Conservation (phyloP, 2,329 filamentous ascomycete species). For the Macrophomina tecta region DNA sequence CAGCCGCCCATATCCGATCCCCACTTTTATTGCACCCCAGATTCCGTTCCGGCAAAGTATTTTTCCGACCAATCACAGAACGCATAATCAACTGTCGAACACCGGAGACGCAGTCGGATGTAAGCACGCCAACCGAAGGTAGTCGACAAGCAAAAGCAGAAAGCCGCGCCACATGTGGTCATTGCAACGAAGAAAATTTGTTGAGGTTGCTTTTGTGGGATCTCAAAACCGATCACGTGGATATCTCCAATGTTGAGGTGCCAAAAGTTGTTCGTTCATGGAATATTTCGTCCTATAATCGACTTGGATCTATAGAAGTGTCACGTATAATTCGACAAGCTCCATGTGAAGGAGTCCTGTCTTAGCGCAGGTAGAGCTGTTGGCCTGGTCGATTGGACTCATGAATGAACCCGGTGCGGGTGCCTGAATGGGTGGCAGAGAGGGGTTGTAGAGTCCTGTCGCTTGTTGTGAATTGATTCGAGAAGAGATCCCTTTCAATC, state of each 20-base stretch:
- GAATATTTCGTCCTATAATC: background rate
- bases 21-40: constrained; percentile 5
- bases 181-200: background rate
- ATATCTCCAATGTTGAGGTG: background rate
- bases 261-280: background rate
- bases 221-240: background rate
- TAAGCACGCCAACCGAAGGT: background rate
- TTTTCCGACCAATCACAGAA: constrained; percentile 9
- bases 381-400: too few species aligned
- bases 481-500: background rate
- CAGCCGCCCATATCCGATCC: background rate
- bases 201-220: background rate
- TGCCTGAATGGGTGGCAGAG: background rate
- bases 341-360: too few species aligned
- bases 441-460: background rate
- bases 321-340: background rate
- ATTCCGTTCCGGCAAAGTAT: background rate
- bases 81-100: constrained; percentile 20
- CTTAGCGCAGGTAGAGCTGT: too few species aligned
- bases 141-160: background rate
- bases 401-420: too few species aligned
- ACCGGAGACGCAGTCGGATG: background rate
- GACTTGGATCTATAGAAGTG: background rate
- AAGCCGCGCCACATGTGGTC: background rate
- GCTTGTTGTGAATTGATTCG: background rate